phyloP scores from a whole-genome alignment of 805 yeast genomes.

The Sugiyamaella qingdaonensis region DNA sequence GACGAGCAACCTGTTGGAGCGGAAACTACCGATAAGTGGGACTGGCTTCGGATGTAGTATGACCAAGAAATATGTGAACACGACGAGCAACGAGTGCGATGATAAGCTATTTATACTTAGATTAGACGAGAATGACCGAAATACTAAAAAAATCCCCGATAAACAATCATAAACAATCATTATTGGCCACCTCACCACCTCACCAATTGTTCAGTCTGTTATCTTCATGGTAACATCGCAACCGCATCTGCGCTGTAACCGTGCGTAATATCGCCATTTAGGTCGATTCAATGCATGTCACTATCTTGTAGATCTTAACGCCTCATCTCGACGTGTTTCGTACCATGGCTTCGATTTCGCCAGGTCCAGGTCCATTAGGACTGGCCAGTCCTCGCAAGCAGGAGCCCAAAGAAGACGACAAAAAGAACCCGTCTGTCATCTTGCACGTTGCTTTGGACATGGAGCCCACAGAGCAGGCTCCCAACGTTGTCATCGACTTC shows the following conservation, averaged over 20 bases:
- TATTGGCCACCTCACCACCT: too few species aligned
- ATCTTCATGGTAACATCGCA: too few species aligned
- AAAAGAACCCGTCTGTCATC: slow-evolving; percentile 13
- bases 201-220: too few species aligned
- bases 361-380: not conserved
- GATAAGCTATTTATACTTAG: not conserved
- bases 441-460: slow-evolving; percentile 16
- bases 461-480: slow-evolving; percentile 17
- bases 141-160: not conserved
- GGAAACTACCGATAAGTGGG: slow-evolving; percentile 22
- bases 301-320: not conserved
- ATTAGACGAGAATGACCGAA: not conserved
- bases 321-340: not conserved
- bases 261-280: not conserved
- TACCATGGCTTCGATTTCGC: not conserved
- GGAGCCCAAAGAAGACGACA: not conserved
- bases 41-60: slow-evolving; percentile 25
- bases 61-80: not conserved
- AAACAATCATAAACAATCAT: too few species aligned
- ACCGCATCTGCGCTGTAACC: too few species aligned
- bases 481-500: slow-evolving; percentile 60
- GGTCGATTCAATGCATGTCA: not conserved
- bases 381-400: slow-evolving; percentile 9
- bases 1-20: not conserved
- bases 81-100: slow-evolving; percentile 4